phyloP scores from a whole-genome alignment of 495 filamentous ascomycete genomes.

The Pyrenula aspistea region DNA sequence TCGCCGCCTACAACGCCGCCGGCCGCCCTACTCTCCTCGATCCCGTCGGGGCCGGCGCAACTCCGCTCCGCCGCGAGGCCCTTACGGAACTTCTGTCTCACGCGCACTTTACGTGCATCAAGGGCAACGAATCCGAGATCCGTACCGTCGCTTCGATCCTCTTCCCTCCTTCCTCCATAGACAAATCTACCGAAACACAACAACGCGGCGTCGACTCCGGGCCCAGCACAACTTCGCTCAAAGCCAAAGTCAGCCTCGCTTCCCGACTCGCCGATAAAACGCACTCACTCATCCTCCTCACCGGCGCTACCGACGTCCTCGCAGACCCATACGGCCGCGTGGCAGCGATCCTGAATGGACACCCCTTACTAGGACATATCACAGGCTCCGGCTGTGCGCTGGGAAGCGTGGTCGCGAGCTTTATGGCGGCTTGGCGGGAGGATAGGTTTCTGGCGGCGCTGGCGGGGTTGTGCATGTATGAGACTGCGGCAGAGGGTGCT shows the following conservation, averaged over 20 bases:
- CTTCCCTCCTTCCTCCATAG: conserved; percentile 4
- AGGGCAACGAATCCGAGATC: conserved; percentile 92
- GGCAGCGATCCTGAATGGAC: conserved; percentile 62
- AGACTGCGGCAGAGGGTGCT: conserved; percentile 68
- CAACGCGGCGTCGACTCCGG: conserved; percentile 86
- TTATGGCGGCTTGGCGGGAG: conserved; percentile 44
- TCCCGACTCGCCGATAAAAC: conserved; percentile 53
- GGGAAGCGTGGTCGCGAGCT: conserved; percentile 68
- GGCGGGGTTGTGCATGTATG: conserved; percentile 65
- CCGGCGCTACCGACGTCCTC: conserved; percentile 66
- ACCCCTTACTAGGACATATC: conserved; percentile 62
- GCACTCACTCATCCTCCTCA: conserved; percentile 72
- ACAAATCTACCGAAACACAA: conserved; percentile 28
- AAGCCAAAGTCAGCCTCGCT: conserved; percentile 49
- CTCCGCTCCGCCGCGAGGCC: conserved; percentile 54
- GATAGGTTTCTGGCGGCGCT: conserved; percentile 59
- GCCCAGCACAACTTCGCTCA: conserved; percentile 35
- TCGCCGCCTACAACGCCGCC: conserved; percentile 65
- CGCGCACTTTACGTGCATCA: conserved; percentile 79
- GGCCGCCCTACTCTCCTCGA: conserved; percentile 74
- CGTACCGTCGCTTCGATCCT: conserved; percentile 45
- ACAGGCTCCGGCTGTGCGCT: conserved; percentile 85
- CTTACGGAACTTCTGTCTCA: conserved; percentile 58
- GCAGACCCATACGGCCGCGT: conserved; percentile 55
- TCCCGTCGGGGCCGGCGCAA: conserved; percentile 86